Conservation (phyloP, 2,329 filamentous ascomycete genomes). For the Fusarium phyllophilum region DNA sequence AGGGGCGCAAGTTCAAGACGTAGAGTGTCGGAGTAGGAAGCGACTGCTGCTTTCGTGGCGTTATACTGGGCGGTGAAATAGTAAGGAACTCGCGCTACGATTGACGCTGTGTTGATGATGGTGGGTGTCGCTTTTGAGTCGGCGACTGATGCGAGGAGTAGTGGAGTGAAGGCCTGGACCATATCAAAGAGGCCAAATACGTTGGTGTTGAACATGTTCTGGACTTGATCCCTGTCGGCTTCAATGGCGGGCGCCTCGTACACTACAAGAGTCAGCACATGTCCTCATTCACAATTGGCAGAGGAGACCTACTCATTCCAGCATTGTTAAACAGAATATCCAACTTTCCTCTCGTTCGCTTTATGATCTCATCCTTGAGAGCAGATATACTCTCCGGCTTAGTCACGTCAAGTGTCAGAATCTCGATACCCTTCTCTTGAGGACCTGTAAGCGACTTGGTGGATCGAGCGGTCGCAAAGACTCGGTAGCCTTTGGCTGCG, state of each 20-base stretch:
- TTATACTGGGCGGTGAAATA: slow-evolving; percentile 12
- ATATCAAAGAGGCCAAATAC: slow-evolving; percentile 9
- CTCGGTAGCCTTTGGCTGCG: slow-evolving; percentile 2
- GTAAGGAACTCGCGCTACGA: background rate
- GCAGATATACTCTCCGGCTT: background rate
- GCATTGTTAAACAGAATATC: slow-evolving; percentile 21
- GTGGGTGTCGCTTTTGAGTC: background rate
- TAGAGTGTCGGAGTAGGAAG: slow-evolving; percentile 16
- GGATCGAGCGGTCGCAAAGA: slow-evolving; percentile 14
- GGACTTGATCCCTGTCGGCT: background rate
- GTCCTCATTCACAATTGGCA: background rate
- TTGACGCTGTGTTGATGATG: slow-evolving; percentile 9
- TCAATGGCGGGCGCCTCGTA: slow-evolving; percentile 21
- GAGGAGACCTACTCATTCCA: background rate
- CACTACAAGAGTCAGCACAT: background rate
- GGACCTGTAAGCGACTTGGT: background rate
- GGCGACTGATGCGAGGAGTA: background rate
- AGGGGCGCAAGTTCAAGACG: slow-evolving; percentile 3
- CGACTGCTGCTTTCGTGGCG: slow-evolving; percentile 18
- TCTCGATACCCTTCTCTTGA: slow-evolving; percentile 13
- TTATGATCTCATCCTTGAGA: background rate
- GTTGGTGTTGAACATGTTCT: background rate
- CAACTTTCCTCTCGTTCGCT: background rate
- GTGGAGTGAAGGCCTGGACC: slow-evolving; percentile 6
- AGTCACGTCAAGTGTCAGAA: slow-evolving; percentile 5